Evolutionary conservation across 2,329 filamentous ascomycete genomes (phyloP), one percentile per base, ranked within the genome.

Genomic region (Fusarium sp.): DNA sequence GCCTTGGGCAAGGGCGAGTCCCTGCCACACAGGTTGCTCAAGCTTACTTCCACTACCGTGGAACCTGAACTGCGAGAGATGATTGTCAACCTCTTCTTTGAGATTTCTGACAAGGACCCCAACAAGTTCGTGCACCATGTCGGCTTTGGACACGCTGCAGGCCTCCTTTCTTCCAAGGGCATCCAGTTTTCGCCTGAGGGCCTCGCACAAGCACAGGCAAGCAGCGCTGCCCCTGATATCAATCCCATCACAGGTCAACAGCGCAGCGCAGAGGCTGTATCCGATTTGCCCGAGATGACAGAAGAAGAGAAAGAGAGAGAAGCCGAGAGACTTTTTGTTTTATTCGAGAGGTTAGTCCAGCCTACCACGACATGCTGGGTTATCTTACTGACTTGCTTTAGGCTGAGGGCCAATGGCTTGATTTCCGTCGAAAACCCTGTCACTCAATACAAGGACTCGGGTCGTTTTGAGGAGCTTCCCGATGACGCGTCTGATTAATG

Each of bases 181-280:
- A 42, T 59, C 2, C 56, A 59, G 36, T 27, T 59, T 27, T 59
- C 56, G 0, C 56, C n/a, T 0, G 56, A 59, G 17, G 55, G 36
- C 20, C 55, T 57, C 10, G 33, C 55, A 22, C 20, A 27, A 6
- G 27, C 17, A 12, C 56, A 59, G n/a, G 27, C 35, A n/a, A 59
- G 35, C 22, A 38, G 33, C 11, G 2, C 22, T 6, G 22, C 6
- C 12, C 33, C 55, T 2, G 35, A 33, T 31, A 31, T 42, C 36
- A 59, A 59, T 29, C 56, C 56, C 10, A 59, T 59, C 56, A 59
- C 56, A 16, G 56, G 56, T 22, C 56, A 59, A 42, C 56, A n/a
- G 5, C 29, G 29, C n/a, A 38, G 24, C 4, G 16, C 22, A 17
- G 46, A 46, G 16, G 2, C 56, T 31, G 38, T n/a, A 10, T 38